Evolutionary conservation across 768 basidiomycete genomes (phyloP).

Genomic region (Lentinula sp.): DNA sequence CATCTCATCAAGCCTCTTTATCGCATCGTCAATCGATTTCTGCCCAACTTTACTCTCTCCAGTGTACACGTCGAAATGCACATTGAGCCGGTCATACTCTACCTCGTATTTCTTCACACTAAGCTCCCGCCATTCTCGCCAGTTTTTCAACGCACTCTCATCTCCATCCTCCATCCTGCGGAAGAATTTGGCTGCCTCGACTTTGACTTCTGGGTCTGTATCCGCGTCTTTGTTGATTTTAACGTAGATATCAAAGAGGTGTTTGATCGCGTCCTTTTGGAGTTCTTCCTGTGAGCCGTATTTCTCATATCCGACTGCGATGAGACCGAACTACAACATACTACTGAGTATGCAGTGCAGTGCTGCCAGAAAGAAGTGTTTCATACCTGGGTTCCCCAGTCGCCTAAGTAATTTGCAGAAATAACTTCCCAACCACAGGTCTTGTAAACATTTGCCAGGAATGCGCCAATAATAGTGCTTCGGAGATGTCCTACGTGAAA

Average conservation of each 20-base stretch:
- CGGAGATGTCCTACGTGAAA: conserved; percentile 97
- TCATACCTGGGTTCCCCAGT: conserved; percentile 94
- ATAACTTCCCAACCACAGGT: conserved; percentile 91
- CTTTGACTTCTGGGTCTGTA: conserved; percentile 62
- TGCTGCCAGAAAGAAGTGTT: neutral
- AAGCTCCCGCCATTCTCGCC: conserved; percentile 89
- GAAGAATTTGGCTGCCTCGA: conserved; percentile 80
- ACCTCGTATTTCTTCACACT: conserved; percentile 86
- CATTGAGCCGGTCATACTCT: conserved; percentile 86
- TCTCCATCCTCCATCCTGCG: conserved; percentile 95
- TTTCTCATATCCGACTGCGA: conserved; percentile 86
- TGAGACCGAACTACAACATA: conserved; percentile 66
- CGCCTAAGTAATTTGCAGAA: conserved; percentile 91
- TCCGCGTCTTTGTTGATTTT: conserved; percentile 87
- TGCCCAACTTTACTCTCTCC: conserved; percentile 83
- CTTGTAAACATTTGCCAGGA: conserved; percentile 85
- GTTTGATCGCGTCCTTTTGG: conserved; percentile 86
- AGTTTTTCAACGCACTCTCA: conserved; percentile 74
- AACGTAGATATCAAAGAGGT: conserved; percentile 92
- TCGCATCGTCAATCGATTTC: conserved; percentile 65
- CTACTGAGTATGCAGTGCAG: neutral
- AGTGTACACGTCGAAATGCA: conserved; percentile 86
- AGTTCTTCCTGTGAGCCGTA: conserved; percentile 85
- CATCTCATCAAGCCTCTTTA: conserved; percentile 62
- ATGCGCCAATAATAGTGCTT: conserved; percentile 98